Evolutionary conservation across 75 land plant species (phyloP).

Genomic region (Picea glauca): DNA sequence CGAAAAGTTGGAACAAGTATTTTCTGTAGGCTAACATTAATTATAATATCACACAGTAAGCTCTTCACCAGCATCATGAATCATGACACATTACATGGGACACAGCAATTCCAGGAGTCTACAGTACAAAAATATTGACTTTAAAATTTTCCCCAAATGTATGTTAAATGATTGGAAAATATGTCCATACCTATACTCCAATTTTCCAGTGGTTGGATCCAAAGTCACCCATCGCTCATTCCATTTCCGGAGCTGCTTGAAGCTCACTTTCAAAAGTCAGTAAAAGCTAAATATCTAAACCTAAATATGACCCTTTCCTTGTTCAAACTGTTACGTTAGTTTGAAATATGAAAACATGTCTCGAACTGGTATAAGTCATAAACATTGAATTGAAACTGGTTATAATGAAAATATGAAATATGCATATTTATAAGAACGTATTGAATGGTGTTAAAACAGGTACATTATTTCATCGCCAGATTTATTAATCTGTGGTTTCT

Average conservation of each 20-base stretch:
- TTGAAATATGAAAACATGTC: not conserved
- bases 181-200: conserved; percentile 89
- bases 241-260: conserved; percentile 90
- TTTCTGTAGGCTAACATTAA: not conserved
- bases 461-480: not conserved
- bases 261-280: not conserved
- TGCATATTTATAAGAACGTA: not conserved
- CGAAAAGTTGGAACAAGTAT: not conserved
- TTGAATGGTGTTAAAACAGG: not conserved
- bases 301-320: not conserved
- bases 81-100: not conserved
- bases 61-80: conserved; percentile 4
- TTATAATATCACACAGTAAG: not conserved
- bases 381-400: not conserved
- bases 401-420: no score
- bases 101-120: not conserved
- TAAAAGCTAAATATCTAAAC: not conserved
- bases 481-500: not conserved
- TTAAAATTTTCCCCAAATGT: not conserved
- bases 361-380: not conserved
- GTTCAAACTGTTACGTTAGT: not conserved
- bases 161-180: not conserved
- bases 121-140: not conserved
- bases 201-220: conserved; percentile 93
- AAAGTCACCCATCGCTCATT: conserved; percentile 94